Conservation (phyloP, 768 basidiomycete genomes). For the Kockovaella imperatae region DNA sequence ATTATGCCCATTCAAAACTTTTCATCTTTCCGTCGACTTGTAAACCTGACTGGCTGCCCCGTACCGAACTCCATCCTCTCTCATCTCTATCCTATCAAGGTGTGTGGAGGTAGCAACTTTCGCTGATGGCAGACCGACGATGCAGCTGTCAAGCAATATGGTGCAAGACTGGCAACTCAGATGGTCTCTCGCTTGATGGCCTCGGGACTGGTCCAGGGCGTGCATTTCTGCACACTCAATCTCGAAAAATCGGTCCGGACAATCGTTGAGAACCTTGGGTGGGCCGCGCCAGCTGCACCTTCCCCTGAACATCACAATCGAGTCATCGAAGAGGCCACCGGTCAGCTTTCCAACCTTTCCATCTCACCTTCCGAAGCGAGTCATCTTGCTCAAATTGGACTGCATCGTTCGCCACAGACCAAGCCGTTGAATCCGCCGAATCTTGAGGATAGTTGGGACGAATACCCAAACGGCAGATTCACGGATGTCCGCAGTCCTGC, state of each 20-base stretch:
- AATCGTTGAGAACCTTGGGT: constrained; percentile 69
- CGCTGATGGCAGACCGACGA: constrained; percentile 66
- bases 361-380: constrained; percentile 48
- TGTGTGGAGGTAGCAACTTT: constrained; percentile 44
- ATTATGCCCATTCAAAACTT: constrained; percentile 98
- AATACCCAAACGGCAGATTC: constrained; percentile 46
- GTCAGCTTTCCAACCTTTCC: constrained; percentile 31
- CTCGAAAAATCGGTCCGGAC: constrained; percentile 89
- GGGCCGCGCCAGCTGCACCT: constrained; percentile 47
- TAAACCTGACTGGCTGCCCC: constrained; percentile 73
- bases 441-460: constrained; percentile 45
- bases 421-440: no score
- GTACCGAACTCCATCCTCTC: constrained; percentile 63
- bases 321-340: constrained; percentile 38
- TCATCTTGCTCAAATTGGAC: constrained; percentile 37
- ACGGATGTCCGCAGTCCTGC: constrained; percentile 45
- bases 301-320: constrained; percentile 44
- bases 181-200: constrained; percentile 62
- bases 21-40: constrained; percentile 81
- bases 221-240: constrained; percentile 95
- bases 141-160: constrained; percentile 86
- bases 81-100: constrained; percentile 67
- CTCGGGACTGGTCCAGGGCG: constrained; percentile 48
- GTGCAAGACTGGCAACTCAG: constrained; percentile 71
- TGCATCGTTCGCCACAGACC: constrained; percentile 23